These are phyloP conservation scores for Tuctoria greenei DNA, from an alignment of 176 grass and related monocot genomes.

Conservation along the genomic window DNA sequence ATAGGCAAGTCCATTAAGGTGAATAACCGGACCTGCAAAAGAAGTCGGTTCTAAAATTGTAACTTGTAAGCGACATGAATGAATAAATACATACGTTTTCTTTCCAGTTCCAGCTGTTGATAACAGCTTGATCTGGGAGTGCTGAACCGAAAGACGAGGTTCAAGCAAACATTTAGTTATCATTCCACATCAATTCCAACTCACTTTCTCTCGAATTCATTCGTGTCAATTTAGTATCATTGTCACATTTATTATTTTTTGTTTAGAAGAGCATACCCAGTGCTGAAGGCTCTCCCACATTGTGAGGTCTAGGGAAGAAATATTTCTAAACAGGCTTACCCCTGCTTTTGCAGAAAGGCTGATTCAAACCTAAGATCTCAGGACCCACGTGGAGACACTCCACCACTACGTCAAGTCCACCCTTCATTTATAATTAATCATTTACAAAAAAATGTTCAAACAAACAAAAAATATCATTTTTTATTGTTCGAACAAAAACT, in stretches of 20 bases:
- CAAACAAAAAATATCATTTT: neutral
- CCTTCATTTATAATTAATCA: no score
- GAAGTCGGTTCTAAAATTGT: neutral
- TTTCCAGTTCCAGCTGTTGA: neutral
- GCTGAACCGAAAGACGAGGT: neutral
- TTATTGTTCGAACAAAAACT: neutral
- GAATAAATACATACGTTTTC: neutral
- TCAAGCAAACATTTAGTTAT: neutral
- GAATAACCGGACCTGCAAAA: slow-evolving; percentile 80
- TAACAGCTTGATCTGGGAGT: neutral
- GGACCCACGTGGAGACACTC: no score
- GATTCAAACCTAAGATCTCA: no score
- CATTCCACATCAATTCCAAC: neutral
- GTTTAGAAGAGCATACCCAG: no score
- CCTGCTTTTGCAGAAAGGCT: no score
- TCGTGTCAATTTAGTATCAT: neutral
- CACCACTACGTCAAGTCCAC: no score
- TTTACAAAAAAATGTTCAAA: no score
- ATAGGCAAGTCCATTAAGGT: slow-evolving; percentile 83
- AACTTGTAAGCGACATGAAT: neutral
- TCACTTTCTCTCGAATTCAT: neutral
- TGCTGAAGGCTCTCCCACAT: no score
- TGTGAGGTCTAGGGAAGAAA: no score
- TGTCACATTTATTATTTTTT: neutral
- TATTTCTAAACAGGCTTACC: no score